Evolutionary conservation across 2,329 filamentous ascomycete genomes (phyloP), one percentile per base, ranked within the genome.

Genomic region (Podosphaera leucotricha): DNA sequence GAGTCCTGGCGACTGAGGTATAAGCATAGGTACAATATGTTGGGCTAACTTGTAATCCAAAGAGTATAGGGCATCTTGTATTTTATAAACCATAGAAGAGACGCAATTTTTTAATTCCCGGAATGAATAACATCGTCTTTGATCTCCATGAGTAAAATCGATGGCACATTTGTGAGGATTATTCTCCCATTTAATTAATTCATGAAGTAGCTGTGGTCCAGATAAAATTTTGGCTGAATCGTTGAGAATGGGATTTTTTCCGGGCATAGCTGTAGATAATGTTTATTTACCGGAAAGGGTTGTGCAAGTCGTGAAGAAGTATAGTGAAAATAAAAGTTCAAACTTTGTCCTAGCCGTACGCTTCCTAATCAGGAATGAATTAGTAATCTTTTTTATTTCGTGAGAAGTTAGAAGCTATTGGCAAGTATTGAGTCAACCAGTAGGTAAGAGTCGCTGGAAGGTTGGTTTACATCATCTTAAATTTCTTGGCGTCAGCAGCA

Each of bases 1-100:
- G 20, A 94, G 66, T 40, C 77, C 68, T 8, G 77, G 73, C 13
- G 72, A 80, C 60, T 93, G 86, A 2, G 79, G 77, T 15, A 92
- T 61, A 18, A 92, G 67, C 2, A 93, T 63, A 0, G 86, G 85
- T 33, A 93, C 67, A 30, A 92, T 60, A 15, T 67, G 58, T 41
- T 65, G 62, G n/a, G 7, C 11, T 20, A 35, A 33, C 36, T 21
- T n/a, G 16, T 7, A 26, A 7, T 30, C 35, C 19, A 43, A 43
- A 38, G 30, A 24, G 18, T 16, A 11, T 22, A 49, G 16, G 20
- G 45, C 38, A n/a, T 47, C 41, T 15, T 47, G 21, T 38, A 52
- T 48, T 20, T 41, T 44, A 16, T 24, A 36, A 15, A 47, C 47
- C 26, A 59, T 37, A 37, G 45, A 47, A 15, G 54, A 43, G 38